phyloP scores from a whole-genome alignment of 73 alveolate species.

The Paraurostyla sp. region DNA sequence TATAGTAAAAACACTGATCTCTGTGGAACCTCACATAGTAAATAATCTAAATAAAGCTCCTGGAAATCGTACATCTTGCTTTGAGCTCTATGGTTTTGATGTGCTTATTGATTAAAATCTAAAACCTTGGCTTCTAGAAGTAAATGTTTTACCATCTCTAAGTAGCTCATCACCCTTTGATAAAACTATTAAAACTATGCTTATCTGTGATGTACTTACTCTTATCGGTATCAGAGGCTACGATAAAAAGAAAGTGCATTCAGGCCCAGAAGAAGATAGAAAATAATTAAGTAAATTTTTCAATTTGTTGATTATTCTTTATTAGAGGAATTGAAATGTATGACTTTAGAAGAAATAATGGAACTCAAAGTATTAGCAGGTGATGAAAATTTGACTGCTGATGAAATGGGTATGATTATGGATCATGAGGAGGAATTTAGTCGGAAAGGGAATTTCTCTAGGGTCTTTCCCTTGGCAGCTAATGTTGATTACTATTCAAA shows the following conservation, averaged over 20 bases:
- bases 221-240: conserved; percentile 77
- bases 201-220: conserved; percentile 79
- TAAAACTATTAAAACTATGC: conserved; percentile 73
- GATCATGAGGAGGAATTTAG: conserved; percentile 70
- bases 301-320: background rate
- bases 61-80: conserved; percentile 35
- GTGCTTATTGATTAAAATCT: conserved; percentile 80
- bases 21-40: conserved; percentile 81
- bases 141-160: conserved; percentile 79
- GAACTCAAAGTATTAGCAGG: conserved; percentile 5
- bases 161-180: conserved; percentile 74
- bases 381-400: conserved; percentile 41
- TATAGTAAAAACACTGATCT: conserved; percentile 82
- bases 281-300: background rate
- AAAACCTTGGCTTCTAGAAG: conserved; percentile 93
- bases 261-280: conserved; percentile 19
- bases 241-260: conserved; percentile 27
- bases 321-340: conserved; percentile 18
- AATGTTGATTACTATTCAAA: conserved; percentile 78
- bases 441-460: conserved; percentile 77
- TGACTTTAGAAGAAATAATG: background rate
- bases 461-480: conserved; percentile 78
- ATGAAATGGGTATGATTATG: conserved; percentile 49
- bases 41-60: conserved; percentile 70
- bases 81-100: conserved; percentile 90